A percentile compares a stretch with the other conserved stretches of the same genome.
Evolutionary conservation across 495 filamentous ascomycete species (phyloP).

Genomic region (Hypoxylon crocopeplum): DNA sequence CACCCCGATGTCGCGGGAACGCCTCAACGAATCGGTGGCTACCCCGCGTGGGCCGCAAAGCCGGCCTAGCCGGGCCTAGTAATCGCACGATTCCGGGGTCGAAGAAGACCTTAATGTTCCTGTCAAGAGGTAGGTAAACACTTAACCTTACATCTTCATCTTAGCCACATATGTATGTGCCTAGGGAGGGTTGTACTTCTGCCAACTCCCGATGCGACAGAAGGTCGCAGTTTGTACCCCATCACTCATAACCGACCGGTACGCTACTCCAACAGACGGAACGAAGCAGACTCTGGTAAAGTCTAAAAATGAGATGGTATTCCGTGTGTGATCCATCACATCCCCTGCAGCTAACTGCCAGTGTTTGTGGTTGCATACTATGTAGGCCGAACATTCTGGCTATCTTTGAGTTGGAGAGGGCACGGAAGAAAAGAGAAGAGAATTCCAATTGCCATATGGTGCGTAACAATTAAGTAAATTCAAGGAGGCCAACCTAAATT

Average conservation of each 20-base stretch:
- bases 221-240: slow-evolving; percentile 9
- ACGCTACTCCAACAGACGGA: background rate
- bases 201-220: slow-evolving; percentile 16
- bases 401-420: background rate
- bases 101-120: no score
- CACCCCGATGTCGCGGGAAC: slow-evolving; percentile 33
- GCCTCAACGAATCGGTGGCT: slow-evolving; percentile 26
- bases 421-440: background rate
- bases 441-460: background rate
- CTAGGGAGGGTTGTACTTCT: slow-evolving; percentile 5
- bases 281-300: no score
- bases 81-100: slow-evolving; percentile 19
- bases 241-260: no score
- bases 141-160: background rate
- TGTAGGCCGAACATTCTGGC: background rate
- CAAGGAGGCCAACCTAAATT: background rate
- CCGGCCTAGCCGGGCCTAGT: slow-evolving; percentile 23
- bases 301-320: slow-evolving; percentile 1
- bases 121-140: no score
- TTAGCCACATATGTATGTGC: no score
- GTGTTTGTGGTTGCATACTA: background rate
- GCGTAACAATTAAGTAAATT: background rate
- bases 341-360: background rate
- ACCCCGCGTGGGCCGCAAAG: slow-evolving; percentile 26
- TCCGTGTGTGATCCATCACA: background rate